Conservation (phyloP, 768 basidiomycete genomes). For the Dentipellis fragilis region DNA sequence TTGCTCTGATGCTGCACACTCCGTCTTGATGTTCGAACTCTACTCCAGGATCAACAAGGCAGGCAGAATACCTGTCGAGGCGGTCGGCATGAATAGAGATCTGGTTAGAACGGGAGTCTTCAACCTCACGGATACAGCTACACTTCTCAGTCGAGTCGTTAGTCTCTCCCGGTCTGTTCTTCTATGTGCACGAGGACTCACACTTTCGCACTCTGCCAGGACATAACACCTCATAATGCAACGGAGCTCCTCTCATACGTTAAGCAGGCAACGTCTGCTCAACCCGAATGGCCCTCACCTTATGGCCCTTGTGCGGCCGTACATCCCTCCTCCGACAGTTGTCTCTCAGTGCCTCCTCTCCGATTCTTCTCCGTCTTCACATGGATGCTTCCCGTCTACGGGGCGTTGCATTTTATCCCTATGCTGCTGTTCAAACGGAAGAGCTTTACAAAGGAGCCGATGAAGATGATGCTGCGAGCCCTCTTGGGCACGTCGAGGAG, state of each 20-base stretch:
- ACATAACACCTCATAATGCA: constrained; percentile 43
- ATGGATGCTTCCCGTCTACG: constrained; percentile 80
- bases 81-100: constrained; percentile 49
- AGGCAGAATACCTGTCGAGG: constrained; percentile 47
- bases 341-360: constrained; percentile 46
- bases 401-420: constrained; percentile 85
- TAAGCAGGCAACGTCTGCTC: constrained; percentile 23
- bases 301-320: constrained; percentile 62
- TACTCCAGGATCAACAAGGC: constrained; percentile 61
- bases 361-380: constrained; percentile 75
- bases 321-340: constrained; percentile 65
- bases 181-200: not conserved
- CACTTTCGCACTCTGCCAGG: constrained; percentile 22
- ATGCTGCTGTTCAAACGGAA: constrained; percentile 72
- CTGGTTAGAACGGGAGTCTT: constrained; percentile 51
- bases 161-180: not conserved
- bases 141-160: constrained; percentile 25
- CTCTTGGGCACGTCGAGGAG: constrained; percentile 69
- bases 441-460: constrained; percentile 55
- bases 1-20: not conserved
- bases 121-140: constrained; percentile 47
- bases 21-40: not conserved
- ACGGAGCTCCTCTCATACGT: constrained; percentile 36
- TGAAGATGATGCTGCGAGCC: constrained; percentile 53
- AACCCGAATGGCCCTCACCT: constrained; percentile 30